phyloP scores from a whole-genome alignment of 768 basidiomycete genomes.

The Pisolithus microcarpus region DNA sequence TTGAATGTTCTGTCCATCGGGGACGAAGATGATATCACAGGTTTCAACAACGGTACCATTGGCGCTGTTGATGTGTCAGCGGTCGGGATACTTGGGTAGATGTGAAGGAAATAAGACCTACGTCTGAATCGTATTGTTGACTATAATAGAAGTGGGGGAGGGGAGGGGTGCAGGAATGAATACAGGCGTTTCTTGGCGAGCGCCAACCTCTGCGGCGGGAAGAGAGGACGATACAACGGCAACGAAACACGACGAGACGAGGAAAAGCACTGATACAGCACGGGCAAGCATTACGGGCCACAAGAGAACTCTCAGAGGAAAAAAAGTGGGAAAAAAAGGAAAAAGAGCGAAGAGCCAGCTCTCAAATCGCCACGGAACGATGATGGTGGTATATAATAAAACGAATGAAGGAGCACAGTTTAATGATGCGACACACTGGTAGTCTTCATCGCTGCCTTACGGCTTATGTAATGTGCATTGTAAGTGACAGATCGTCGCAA shows the following conservation, averaged over 20 bases:
- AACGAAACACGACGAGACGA: slow-evolving; percentile 18
- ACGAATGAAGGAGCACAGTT: slow-evolving; percentile 10
- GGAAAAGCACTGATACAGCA: slow-evolving; percentile 15
- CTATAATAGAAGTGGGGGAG: slow-evolving; percentile 31
- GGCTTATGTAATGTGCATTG: no score
- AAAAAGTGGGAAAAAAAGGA: no score
- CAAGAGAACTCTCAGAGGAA: slow-evolving; percentile 1
- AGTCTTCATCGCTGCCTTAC: no score
- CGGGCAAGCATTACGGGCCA: slow-evolving; percentile 19
- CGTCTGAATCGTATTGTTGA: slow-evolving; percentile 33
- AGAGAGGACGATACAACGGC: slow-evolving; percentile 22
- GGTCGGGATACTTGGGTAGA: not conserved
- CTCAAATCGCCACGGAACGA: slow-evolving; percentile 20
- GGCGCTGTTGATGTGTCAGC: slow-evolving; percentile 26
- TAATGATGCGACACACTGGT: no score
- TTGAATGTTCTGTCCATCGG: slow-evolving; percentile 43
- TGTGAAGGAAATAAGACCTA: slow-evolving; percentile 20
- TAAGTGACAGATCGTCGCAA: no score
- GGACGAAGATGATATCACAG: slow-evolving; percentile 54
- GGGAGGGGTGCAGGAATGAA: slow-evolving; percentile 17
- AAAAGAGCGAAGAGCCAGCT: slow-evolving; percentile 34
- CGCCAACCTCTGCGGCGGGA: slow-evolving; percentile 1
- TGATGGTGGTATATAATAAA: not conserved
- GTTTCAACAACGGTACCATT: slow-evolving; percentile 48
- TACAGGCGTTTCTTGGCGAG: slow-evolving; percentile 17